Evolutionary conservation across 805 yeast genomes (phyloP).

Genomic region (Yamadazyma insecticola): DNA sequence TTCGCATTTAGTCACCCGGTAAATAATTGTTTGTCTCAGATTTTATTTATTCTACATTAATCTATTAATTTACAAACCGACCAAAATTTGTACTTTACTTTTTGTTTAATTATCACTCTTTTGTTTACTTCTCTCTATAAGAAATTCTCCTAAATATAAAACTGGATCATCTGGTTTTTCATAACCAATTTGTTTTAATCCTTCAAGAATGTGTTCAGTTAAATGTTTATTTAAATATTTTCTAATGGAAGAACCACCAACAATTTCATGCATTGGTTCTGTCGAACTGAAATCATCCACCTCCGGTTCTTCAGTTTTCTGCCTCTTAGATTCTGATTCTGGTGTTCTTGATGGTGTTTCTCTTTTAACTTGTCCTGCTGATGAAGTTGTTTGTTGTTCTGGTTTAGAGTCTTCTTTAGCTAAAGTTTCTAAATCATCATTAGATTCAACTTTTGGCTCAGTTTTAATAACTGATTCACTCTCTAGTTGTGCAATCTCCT

Average conservation of each 20-base stretch:
- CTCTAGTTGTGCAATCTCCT: too few relatives aligned
- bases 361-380: slow-evolving; percentile 3
- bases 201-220: slow-evolving; percentile 60
- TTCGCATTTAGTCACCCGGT: too few relatives aligned
- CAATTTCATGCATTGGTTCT: slow-evolving; percentile 44
- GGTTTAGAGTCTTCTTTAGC: too few relatives aligned
- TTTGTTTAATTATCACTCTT: too few relatives aligned
- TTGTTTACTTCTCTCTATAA: slow-evolving; percentile 36
- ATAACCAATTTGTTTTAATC: slow-evolving; percentile 51
- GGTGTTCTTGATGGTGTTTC: slow-evolving; percentile 2
- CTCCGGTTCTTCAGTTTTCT: slow-evolving; percentile 4
- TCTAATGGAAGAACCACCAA: slow-evolving; percentile 71
- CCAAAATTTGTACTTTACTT: too few relatives aligned
- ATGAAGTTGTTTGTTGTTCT: too few relatives aligned
- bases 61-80: too few relatives aligned
- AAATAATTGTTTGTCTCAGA: too few relatives aligned
- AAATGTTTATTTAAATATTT: slow-evolving; percentile 62
- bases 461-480: too few relatives aligned
- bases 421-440: not conserved
- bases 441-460: too few relatives aligned
- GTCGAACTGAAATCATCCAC: slow-evolving; percentile 4
- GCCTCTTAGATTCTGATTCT: slow-evolving; percentile 6
- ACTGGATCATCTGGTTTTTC: slow-evolving; percentile 55
- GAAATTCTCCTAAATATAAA: slow-evolving; percentile 48
- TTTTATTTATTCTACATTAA: too few relatives aligned